A percentile compares a stretch with the other conserved stretches of the same genome.
These are phyloP conservation scores for Geotrichum armillariae DNA, from an alignment of 1,139 yeast species.

Conservation along the genomic window DNA sequence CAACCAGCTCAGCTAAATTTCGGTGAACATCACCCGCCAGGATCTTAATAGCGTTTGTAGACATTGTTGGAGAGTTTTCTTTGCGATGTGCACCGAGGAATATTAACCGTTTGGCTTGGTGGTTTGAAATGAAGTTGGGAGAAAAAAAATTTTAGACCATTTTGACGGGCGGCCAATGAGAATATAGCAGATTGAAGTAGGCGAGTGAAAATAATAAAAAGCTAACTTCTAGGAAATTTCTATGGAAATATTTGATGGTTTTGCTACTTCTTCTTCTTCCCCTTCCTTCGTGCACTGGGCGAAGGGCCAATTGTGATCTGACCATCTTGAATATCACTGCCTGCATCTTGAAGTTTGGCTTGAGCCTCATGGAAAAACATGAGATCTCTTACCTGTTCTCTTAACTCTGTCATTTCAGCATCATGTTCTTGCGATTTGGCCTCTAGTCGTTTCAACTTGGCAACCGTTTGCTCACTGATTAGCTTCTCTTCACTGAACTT, in stretches of 20 bases:
- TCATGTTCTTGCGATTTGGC: conserved; percentile 47
- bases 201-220: background rate
- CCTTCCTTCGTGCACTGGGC: conserved; percentile 17
- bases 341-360: conserved; percentile 67
- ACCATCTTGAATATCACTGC: conserved; percentile 67
- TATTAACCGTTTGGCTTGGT: no score
- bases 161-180: background rate
- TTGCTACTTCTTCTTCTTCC: conserved; percentile 15
- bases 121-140: background rate
- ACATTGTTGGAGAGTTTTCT: conserved; percentile 31
- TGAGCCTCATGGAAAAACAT: conserved; percentile 80
- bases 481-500: conserved; percentile 50
- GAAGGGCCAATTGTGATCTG: conserved; percentile 55
- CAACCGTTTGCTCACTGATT: conserved; percentile 56
- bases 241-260: background rate
- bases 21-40: conserved; percentile 88
- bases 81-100: no score
- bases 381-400: conserved; percentile 73
- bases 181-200: background rate
- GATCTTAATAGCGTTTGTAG: conserved; percentile 77
- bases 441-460: conserved; percentile 54
- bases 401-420: conserved; percentile 40
- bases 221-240: no score
- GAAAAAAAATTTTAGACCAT: background rate
- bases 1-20: conserved; percentile 83